These are phyloP conservation scores for Yarrowia sp. DNA, from an alignment of 805 yeast genomes.

Conservation along the genomic window DNA sequence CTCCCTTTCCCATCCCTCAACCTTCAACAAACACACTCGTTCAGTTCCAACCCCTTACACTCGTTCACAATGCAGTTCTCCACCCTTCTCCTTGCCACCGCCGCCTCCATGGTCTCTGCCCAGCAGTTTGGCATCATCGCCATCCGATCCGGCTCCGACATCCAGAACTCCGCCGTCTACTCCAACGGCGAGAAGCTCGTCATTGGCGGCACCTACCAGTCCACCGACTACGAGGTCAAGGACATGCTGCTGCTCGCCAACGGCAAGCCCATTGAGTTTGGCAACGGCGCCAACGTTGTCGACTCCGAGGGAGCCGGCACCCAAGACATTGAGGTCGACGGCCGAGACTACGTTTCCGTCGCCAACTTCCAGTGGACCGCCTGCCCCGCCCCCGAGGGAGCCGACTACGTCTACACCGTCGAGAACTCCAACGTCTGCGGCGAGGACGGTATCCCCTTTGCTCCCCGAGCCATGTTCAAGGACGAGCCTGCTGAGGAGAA, in stretches of 20 bases:
- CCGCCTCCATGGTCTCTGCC: conserved; percentile 27
- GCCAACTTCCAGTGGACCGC: conserved; percentile 27
- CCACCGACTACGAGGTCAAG: conserved; percentile 32
- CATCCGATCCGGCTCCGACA: conserved; percentile 39
- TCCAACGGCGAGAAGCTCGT: conserved; percentile 27
- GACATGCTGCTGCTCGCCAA: conserved; percentile 34
- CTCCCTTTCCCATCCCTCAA: too few species aligned
- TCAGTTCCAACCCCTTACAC: neutral
- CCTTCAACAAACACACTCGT: neutral
- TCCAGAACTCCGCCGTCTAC: conserved; percentile 37
- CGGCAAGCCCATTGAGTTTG: conserved; percentile 35
- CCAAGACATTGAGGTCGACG: conserved; percentile 17
- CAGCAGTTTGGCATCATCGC: conserved; percentile 32
- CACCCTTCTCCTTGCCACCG: conserved; percentile 27
- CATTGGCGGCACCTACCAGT: conserved; percentile 30
- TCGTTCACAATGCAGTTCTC: conserved; percentile 28
- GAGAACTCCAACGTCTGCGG: conserved; percentile 26
- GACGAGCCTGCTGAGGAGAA: conserved; percentile 2
- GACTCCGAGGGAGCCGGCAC: conserved; percentile 33
- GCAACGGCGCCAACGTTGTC: conserved; percentile 22
- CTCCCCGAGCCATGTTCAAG: conserved; percentile 24
- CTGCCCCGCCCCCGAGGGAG: conserved; percentile 33
- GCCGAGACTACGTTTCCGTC: conserved; percentile 30
- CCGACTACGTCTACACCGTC: conserved; percentile 22
- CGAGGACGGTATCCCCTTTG: conserved; percentile 25